Conservation (phyloP, 768 basidiomycete species). For the Russula brevipes region DNA sequence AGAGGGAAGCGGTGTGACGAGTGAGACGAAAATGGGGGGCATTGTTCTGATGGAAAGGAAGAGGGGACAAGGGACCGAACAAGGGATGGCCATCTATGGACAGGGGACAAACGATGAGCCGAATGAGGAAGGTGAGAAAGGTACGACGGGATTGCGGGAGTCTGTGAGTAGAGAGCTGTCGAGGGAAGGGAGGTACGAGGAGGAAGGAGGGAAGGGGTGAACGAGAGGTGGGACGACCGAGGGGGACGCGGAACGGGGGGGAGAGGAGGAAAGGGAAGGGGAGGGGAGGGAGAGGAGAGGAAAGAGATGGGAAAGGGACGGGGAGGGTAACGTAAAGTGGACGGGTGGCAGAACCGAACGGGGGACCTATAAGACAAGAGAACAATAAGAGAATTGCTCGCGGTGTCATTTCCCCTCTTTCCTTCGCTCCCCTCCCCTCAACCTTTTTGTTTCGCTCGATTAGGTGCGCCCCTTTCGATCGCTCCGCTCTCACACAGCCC, state of each 20-base stretch:
- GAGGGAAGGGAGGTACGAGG: background rate
- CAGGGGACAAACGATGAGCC: conserved; percentile 10
- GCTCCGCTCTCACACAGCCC: background rate
- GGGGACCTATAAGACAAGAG: conserved; percentile 21
- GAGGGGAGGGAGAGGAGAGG: background rate
- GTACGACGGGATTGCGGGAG: background rate
- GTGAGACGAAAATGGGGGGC: conserved; percentile 5
- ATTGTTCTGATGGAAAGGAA: conserved; percentile 20
- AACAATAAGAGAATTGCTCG: conserved; percentile 18
- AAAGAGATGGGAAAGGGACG: background rate
- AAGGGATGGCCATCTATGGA: background rate
- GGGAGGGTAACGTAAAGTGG: background rate
- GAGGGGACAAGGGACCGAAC: background rate
- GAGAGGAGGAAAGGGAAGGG: background rate
- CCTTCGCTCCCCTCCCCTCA: background rate
- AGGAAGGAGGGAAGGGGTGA: background rate
- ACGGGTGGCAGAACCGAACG: background rate
- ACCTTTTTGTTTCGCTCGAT: conserved; percentile 26
- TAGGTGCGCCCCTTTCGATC: conserved; percentile 10
- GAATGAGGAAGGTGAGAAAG: conserved; percentile 12
- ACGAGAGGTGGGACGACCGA: background rate
- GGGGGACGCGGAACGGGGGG: background rate
- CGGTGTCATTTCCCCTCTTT: background rate
- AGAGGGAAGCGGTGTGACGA: background rate
- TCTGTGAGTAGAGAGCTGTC: background rate